Evolutionary conservation across 805 yeast species (phyloP), one percentile per base, ranked within the genome.

Genomic region (Lachancea nothofagi): DNA sequence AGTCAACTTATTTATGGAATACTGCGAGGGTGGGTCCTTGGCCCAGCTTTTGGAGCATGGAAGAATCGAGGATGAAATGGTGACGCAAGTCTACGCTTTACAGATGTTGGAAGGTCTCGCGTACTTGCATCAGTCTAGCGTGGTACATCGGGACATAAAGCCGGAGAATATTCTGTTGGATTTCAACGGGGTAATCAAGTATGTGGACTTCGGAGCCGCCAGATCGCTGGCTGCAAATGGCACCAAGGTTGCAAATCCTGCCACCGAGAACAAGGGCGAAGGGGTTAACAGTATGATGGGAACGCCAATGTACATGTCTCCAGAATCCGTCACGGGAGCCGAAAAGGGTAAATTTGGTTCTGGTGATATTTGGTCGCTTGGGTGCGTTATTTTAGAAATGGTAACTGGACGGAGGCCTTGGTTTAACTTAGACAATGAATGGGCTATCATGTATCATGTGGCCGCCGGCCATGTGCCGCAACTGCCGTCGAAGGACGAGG

Each of bases 251-350:
- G 32, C 36, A 13, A 35, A 35, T 9, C 17, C 29, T 7, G 38
- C 19, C 18, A 45, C 52, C 8, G 49, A 58, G 35, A 40, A 41
- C 9, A 29, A 47, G 23, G 29, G 41, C n/a, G 49, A 38, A 10
- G 44, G 45, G n/a, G 33, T 24, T 29, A n/a, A 65, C 45, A 57
- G 65, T 43, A 59, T 67, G 70, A 59, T 95, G 2, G 98, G 98
- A 28, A 93, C 98, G 0, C 97, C 97, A 12, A 93, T 90, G 97
- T 93, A 93, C 64, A 90, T 93, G 97, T 87, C 97, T 0, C 98
- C 98, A 0, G 98, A 93, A 55, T 84, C 86, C 0, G 86, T 93
- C 43, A 85, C 93, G 1, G 97, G 97, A 2, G 71, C 74, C 9
- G 50, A 47, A 29, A 61, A 61, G 28, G 61, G 64, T 2, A 57